Evolutionary conservation across 805 yeast genomes (phyloP).

Genomic region (Zygoascus biomembranicola): DNA sequence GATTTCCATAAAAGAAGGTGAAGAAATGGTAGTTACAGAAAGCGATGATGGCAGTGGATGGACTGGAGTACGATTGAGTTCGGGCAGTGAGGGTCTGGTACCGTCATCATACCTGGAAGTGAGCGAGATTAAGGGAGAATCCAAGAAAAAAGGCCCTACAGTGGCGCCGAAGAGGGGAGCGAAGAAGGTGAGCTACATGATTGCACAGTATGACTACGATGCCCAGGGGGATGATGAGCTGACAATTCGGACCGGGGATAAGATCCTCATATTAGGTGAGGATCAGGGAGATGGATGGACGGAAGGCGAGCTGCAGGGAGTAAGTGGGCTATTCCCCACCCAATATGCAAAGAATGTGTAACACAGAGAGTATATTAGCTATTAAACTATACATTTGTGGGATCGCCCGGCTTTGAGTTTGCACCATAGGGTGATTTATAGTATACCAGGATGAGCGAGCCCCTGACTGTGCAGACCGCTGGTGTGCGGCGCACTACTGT

Average conservation of each 20-base stretch:
- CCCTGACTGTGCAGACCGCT: no score
- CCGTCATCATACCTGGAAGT: conserved; percentile 70
- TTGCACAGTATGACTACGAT: conserved; percentile 65
- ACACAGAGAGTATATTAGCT: no score
- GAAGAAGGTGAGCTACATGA: conserved; percentile 45
- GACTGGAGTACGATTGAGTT: conserved; percentile 51
- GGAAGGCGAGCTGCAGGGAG: conserved; percentile 68
- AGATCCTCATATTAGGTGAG: conserved; percentile 50
- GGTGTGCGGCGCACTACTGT: no score
- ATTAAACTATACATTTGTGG: no score
- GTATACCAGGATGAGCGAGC: not conserved
- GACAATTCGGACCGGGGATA: conserved; percentile 63
- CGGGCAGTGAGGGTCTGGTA: conserved; percentile 63
- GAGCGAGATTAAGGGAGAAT: conserved; percentile 4
- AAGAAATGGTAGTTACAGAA: conserved; percentile 46
- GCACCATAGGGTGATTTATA: not conserved
- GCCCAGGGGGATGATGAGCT: conserved; percentile 81
- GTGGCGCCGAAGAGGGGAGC: conserved; percentile 76
- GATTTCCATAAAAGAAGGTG: conserved; percentile 52
- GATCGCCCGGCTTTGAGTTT: no score
- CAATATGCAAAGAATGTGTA: conserved; percentile 38
- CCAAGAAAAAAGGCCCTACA: conserved; percentile 57
- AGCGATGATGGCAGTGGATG: conserved; percentile 90
- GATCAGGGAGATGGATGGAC: conserved; percentile 92
- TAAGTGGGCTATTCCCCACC: conserved; percentile 68